Conservation (phyloP, 1,139 yeast species). For the Geotrichum bryndzae region DNA sequence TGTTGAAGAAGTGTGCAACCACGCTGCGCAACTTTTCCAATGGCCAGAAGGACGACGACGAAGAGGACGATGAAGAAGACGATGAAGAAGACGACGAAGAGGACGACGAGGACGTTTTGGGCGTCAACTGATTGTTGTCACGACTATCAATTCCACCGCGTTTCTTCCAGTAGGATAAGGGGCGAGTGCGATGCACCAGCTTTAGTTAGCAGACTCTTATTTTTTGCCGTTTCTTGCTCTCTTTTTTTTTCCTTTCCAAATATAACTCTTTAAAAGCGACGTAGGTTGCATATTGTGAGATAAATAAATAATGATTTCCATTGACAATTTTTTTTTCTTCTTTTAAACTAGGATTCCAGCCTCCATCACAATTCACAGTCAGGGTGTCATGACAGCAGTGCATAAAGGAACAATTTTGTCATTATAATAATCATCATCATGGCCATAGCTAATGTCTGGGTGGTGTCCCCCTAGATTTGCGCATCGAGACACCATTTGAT, state of each 20-base stretch:
- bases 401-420: background rate
- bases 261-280: background rate
- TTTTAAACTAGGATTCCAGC: background rate
- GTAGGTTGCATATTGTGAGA: background rate
- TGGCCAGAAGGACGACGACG: slow-evolving; percentile 4
- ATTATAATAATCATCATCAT: background rate
- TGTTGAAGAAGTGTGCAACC: slow-evolving; percentile 9
- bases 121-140: background rate
- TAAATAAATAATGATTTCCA: background rate
- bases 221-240: no score
- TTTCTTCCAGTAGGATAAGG: no score
- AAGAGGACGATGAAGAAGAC: background rate
- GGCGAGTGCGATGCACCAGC: no score
- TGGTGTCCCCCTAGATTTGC: slow-evolving; percentile 9
- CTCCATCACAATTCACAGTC: background rate
- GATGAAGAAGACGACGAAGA: no score
- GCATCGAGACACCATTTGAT: slow-evolving; percentile 43
- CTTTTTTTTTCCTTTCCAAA: background rate
- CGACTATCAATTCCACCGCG: no score
- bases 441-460: background rate
- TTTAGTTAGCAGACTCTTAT: background rate
- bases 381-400: background rate
- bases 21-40: background rate
- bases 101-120: slow-evolving; percentile 4
- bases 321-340: background rate